These are phyloP conservation scores for Quercus agrifolia DNA, from an alignment of 306 rosid species.

Conservation along the genomic window DNA sequence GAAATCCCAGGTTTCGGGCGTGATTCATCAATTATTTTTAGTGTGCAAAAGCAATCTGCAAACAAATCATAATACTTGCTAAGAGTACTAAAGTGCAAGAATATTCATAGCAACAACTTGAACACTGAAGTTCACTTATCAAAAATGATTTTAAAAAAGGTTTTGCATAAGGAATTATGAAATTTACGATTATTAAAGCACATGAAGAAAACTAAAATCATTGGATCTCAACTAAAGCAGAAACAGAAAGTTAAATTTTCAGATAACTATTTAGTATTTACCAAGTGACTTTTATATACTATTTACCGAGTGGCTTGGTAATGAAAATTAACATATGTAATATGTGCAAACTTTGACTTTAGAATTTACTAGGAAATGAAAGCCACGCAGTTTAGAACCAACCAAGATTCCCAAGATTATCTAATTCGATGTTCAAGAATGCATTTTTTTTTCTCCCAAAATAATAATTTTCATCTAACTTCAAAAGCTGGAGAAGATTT, in stretches of 20 bases:
- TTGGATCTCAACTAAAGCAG: not conserved
- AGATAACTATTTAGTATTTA: not conserved
- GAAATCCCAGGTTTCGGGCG: constrained; percentile 29
- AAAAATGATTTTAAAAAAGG: too few species aligned
- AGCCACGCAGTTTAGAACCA: not conserved
- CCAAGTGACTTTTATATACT: too few species aligned
- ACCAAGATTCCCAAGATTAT: not conserved
- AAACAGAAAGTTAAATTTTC: not conserved
- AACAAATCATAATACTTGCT: constrained; percentile 11
- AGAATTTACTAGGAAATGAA: not conserved
- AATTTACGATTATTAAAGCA: too few species aligned
- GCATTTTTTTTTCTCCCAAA: not conserved
- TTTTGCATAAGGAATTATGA: too few species aligned
- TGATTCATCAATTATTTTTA: constrained; percentile 60
- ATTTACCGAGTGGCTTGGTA: too few species aligned
- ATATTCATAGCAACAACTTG: not conserved
- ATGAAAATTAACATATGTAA: not conserved
- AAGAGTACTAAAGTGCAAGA: not conserved
- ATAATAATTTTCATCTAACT: not conserved
- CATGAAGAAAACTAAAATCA: too few species aligned
- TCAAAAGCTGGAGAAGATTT: not conserved
- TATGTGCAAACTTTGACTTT: not conserved
- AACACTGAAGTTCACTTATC: not conserved
- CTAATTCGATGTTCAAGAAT: not conserved
- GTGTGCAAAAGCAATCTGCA: constrained; percentile 52